Evolutionary conservation across 352 stramenopile species (phyloP).

Genomic region (Thalassiosira mediterranea): DNA sequence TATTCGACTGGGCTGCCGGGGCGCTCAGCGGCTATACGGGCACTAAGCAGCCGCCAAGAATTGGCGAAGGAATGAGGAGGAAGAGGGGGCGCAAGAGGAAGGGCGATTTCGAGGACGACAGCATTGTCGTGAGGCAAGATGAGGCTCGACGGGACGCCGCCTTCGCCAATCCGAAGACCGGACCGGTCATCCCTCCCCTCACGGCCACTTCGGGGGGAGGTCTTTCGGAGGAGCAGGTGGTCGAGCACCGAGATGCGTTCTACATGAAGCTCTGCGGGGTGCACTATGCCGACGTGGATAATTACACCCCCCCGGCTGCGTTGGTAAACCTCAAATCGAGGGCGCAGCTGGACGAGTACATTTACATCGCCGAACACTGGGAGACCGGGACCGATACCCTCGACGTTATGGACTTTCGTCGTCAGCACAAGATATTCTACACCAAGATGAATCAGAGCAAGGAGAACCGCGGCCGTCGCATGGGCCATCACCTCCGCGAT

Average conservation of each 20-base stretch:
- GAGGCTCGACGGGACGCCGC: no score
- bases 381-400: constrained; percentile 35
- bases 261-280: constrained; percentile 23
- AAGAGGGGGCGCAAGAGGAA: neutral
- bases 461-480: constrained; percentile 27
- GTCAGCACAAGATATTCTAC: constrained; percentile 50
- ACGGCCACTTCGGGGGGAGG: constrained; percentile 11
- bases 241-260: constrained; percentile 20
- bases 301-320: constrained; percentile 8
- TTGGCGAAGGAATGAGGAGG: constrained; percentile 15
- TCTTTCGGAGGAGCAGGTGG: constrained; percentile 15
- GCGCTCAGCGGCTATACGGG: constrained; percentile 11
- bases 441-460: constrained; percentile 38
- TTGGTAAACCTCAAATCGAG: constrained; percentile 48
- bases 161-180: constrained; percentile 20
- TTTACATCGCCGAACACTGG: constrained; percentile 45
- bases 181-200: constrained; percentile 23
- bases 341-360: constrained; percentile 21
- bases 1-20: constrained; percentile 28
- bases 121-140: neutral
- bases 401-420: constrained; percentile 27
- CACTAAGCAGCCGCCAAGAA: no score
- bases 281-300: neutral
- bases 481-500: constrained; percentile 38
- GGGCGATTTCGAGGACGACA: neutral